Conservation (phyloP, 2,329 filamentous ascomycete genomes). For the Aureobasidium subglaciale region DNA sequence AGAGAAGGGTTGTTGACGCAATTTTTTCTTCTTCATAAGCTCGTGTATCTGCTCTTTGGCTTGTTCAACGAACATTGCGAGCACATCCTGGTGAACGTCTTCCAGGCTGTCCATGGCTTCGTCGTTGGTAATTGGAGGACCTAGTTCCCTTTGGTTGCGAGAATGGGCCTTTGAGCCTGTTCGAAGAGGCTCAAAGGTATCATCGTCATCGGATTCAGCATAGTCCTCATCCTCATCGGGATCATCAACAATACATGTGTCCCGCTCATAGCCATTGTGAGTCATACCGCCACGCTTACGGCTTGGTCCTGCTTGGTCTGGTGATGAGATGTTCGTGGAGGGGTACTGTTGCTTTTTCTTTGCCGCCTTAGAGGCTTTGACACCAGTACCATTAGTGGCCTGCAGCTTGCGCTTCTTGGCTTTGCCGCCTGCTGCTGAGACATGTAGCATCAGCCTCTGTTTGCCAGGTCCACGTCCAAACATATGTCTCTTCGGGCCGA, state of each 20-base stretch:
- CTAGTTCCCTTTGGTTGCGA: slow-evolving; percentile 35
- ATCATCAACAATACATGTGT: slow-evolving; percentile 31
- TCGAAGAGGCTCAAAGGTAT: slow-evolving; percentile 42
- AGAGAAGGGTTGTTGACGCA: slow-evolving; percentile 57
- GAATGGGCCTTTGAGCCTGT: slow-evolving; percentile 31
- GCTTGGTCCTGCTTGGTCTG: slow-evolving; percentile 43
- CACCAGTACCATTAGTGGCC: slow-evolving; percentile 17
- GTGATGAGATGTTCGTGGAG: slow-evolving; percentile 63
- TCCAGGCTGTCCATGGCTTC: slow-evolving; percentile 47
- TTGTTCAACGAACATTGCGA: slow-evolving; percentile 58
- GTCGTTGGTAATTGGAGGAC: slow-evolving; percentile 54
- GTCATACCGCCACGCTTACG: slow-evolving; percentile 26
- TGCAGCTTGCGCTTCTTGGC: slow-evolving; percentile 25
- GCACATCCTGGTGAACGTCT: slow-evolving; percentile 55
- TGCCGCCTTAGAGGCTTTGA: slow-evolving; percentile 25
- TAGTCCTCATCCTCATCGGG: slow-evolving; percentile 30
- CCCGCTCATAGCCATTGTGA: slow-evolving; percentile 29
- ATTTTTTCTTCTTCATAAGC: slow-evolving; percentile 52
- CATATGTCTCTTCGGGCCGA: slow-evolving; percentile 39
- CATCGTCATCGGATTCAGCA: slow-evolving; percentile 30
- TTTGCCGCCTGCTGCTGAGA: slow-evolving; percentile 40
- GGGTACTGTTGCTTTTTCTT: slow-evolving; percentile 42
- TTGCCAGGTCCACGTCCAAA: slow-evolving; percentile 36
- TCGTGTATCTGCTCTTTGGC: slow-evolving; percentile 55
- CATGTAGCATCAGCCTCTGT: slow-evolving; percentile 44